Evolutionary conservation across 2,329 filamentous ascomycete genomes (phyloP), one percentile per base, ranked within the genome.

Genomic region (Sarocladium strictum): DNA sequence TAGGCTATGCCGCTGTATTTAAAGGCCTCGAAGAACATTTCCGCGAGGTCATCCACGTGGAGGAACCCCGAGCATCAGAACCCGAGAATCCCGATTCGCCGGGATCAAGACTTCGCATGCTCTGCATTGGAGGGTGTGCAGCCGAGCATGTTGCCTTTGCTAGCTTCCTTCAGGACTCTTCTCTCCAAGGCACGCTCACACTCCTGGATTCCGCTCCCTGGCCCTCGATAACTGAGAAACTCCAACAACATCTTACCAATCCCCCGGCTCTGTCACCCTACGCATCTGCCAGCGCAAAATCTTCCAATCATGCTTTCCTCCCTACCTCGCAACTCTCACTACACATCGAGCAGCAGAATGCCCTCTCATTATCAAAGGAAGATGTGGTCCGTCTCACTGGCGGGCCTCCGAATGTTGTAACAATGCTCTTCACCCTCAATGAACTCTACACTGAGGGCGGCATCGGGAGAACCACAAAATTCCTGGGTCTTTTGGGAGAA

Each of bases 401-500:
- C 6, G 38, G 57, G 15, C 10, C n/a, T 10, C 47, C 73, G 79
- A 10, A 61, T 78, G 3, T 97, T 1, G 75, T 96, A 14, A 96
- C 92, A 0, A 72, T 97, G 12, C 83, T 97, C 71, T 99, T 97
- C 76, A 97, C 93, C 0, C 80, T 97, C 47, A 97, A 97, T 68
- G 94, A 99, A 71, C 83, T 99, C 0, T 97, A 97, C 74, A 87
- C 89, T 0, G 76, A 82, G 0, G 90, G 86, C 1, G 82, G 91
- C 23, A 75, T 84, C 49, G 76, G 84, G 2, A 83, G 84, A 61
- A 90, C 93, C 0, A 96, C 93, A 0, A 75, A 76, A 3, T 86
- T 97, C 59, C 76, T 99, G 0, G 77, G 90, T 3, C 75, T 75
- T 1, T 72, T 97, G 17, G 89, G 87, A 0, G 73, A 80, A 1